Percentiles rank a stretch among this genome's conserved stretches.
phyloP scores from a whole-genome alignment of 2,329 filamentous ascomycete species.

The Talaromyces rugulosus region DNA sequence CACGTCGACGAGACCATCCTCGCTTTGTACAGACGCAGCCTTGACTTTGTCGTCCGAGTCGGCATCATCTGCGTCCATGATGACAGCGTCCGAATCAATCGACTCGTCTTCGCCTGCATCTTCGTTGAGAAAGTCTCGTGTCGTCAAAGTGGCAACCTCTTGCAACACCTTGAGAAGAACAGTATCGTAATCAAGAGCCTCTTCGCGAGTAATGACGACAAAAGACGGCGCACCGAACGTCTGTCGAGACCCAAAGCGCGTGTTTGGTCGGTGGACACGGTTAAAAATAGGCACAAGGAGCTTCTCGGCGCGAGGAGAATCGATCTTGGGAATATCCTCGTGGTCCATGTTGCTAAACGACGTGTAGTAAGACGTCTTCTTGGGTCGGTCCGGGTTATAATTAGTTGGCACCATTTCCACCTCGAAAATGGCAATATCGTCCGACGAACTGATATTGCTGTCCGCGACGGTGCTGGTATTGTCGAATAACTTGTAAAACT shows the following conservation, averaged over 20 bases:
- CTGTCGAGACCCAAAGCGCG: constrained; percentile 22
- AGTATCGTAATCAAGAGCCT: constrained; percentile 63
- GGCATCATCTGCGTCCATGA: constrained; percentile 58
- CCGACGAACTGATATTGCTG: constrained; percentile 57
- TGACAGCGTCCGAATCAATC: constrained; percentile 61
- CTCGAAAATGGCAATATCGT: constrained; percentile 70
- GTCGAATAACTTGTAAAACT: constrained; percentile 82
- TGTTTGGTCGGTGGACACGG: constrained; percentile 27
- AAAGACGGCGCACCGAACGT: constrained; percentile 51
- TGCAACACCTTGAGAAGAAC: constrained; percentile 78
- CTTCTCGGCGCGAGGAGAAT: constrained; percentile 42
- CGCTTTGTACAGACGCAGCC: constrained; percentile 75
- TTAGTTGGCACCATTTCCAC: constrained; percentile 77
- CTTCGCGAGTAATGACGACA: constrained; percentile 69
- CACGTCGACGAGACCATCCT: constrained; percentile 87
- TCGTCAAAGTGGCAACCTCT: constrained; percentile 72
- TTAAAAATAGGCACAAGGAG: constrained; percentile 49
- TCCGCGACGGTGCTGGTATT: constrained; percentile 67
- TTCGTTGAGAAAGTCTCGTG: constrained; percentile 59
- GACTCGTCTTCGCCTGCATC: constrained; percentile 49
- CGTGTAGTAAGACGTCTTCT: constrained; percentile 34
- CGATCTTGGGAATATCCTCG: constrained; percentile 36
- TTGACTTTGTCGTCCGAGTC: constrained; percentile 68
- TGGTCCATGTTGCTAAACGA: constrained; percentile 30
- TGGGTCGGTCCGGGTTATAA: constrained; percentile 55